These are phyloP conservation scores for Striga hermonthica DNA, from an alignment of 305 asterid genomes.

Conservation along the genomic window DNA sequence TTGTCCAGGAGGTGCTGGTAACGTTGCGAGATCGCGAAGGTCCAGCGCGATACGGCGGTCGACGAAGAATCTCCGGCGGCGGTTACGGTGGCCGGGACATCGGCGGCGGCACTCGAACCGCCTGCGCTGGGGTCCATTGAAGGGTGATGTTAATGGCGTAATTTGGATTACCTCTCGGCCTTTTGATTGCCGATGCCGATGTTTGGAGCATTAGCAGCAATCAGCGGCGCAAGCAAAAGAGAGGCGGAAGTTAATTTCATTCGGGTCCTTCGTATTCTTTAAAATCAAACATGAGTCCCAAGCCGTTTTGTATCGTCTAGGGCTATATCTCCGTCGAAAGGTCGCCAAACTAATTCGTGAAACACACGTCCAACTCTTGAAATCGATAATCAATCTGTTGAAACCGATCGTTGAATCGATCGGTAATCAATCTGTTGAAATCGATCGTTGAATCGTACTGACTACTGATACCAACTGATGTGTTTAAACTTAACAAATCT, in stretches of 20 bases:
- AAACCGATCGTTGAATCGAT: no score
- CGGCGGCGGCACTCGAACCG: conserved; percentile 29
- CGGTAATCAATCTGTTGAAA: no score
- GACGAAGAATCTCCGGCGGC: conserved; percentile 8
- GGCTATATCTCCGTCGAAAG: no score
- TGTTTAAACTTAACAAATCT: no score
- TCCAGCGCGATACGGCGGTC: conserved; percentile 27
- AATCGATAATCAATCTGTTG: no score
- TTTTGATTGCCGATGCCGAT: background rate
- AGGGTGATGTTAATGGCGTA: background rate
- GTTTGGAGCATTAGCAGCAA: background rate
- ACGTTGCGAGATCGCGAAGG: conserved; percentile 34
- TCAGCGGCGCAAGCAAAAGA: background rate
- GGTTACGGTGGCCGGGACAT: conserved; percentile 14
- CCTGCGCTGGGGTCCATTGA: conserved; percentile 34
- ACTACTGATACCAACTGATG: no score
- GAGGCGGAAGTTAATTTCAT: background rate
- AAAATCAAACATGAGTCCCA: background rate
- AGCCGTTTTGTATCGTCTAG: no score
- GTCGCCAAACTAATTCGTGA: no score
- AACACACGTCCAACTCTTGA: no score
- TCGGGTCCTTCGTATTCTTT: background rate
- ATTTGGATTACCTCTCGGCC: background rate
- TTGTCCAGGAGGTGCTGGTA: conserved; percentile 50
- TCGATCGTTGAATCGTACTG: no score